phyloP scores from a whole-genome alignment of 2,329 filamentous ascomycete species.

The Penicillium expansum region DNA sequence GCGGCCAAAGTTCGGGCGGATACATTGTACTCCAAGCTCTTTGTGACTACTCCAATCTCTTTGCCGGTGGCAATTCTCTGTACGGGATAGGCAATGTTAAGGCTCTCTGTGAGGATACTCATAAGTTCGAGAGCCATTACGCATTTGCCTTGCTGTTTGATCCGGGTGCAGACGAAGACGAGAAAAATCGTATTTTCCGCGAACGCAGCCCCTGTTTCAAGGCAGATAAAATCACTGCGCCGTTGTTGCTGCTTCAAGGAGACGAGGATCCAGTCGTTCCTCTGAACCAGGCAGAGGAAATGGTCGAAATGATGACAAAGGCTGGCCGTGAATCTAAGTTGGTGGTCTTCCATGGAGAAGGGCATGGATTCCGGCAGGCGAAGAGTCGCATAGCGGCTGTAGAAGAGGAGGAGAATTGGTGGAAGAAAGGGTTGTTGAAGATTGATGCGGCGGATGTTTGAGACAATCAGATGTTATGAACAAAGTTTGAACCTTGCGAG shows the following conservation, averaged over 20 bases:
- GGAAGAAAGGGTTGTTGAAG: constrained; percentile 27
- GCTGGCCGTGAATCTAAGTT: constrained; percentile 46
- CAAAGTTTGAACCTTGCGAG: no score
- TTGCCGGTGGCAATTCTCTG: constrained; percentile 47
- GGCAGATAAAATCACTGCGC: constrained; percentile 46
- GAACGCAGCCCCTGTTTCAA: constrained; percentile 51
- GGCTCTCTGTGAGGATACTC: constrained; percentile 46
- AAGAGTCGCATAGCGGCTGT: constrained; percentile 43
- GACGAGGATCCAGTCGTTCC: constrained; percentile 57
- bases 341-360: constrained; percentile 49
- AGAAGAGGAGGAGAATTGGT: constrained; percentile 50
- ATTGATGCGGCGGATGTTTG: not conserved
- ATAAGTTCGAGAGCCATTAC: constrained; percentile 56
- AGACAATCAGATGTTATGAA: not conserved
- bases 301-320: constrained; percentile 45
- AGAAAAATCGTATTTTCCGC: constrained; percentile 41
- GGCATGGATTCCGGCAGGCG: constrained; percentile 48
- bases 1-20: constrained; percentile 52
- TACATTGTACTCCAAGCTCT: constrained; percentile 53
- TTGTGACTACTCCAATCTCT: constrained; percentile 19
- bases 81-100: constrained; percentile 53
- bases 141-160: constrained; percentile 44
- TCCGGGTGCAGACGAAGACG: constrained; percentile 33
- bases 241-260: constrained; percentile 56
- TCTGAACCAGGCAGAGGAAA: constrained; percentile 52